These are phyloP conservation scores for Mycena maculata DNA, from an alignment of 768 basidiomycete species.

Conservation along the genomic window DNA sequence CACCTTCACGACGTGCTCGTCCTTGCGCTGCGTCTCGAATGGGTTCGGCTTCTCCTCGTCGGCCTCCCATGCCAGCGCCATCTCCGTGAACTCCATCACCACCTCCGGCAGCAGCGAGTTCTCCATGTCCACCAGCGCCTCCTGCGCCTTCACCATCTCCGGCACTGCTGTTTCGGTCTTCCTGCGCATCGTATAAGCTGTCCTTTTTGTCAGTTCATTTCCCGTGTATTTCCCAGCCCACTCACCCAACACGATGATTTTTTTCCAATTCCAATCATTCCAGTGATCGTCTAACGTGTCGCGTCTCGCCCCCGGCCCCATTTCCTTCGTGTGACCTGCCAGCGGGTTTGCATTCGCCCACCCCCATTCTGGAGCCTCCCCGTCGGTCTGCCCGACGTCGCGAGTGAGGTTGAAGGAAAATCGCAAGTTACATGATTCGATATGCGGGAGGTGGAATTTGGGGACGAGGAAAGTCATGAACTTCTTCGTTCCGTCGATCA, in stretches of 20 bases:
- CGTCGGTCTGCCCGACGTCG: conserved; percentile 25
- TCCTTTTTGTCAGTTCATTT: fast-evolving
- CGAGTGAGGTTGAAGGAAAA: conserved; percentile 40
- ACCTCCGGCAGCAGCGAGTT: not conserved
- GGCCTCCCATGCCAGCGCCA: conserved; percentile 22
- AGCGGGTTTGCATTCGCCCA: conserved; percentile 43
- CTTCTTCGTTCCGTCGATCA: too few species aligned
- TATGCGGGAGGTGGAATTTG: conserved; percentile 42
- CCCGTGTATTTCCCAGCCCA: too few species aligned
- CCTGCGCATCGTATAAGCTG: not conserved
- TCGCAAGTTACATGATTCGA: conserved; percentile 24
- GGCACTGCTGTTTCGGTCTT: not conserved
- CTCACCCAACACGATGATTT: not conserved
- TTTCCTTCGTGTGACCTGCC: conserved; percentile 49
- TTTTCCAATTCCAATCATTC: conserved; percentile 18
- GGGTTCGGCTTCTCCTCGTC: conserved; percentile 20
- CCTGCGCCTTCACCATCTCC: conserved; percentile 1
- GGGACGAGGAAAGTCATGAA: not conserved
- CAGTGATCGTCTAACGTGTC: conserved; percentile 8
- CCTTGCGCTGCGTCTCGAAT: conserved; percentile 10
- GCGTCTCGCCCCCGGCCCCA: conserved; percentile 41
- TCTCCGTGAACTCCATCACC: conserved; percentile 12
- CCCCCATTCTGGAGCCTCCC: conserved; percentile 47
- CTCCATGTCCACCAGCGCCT: not conserved
- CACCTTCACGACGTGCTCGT: conserved; percentile 27